These are phyloP conservation scores for Tuber microsphaerosporum DNA, from an alignment of 495 filamentous ascomycete genomes.

Conservation along the genomic window DNA sequence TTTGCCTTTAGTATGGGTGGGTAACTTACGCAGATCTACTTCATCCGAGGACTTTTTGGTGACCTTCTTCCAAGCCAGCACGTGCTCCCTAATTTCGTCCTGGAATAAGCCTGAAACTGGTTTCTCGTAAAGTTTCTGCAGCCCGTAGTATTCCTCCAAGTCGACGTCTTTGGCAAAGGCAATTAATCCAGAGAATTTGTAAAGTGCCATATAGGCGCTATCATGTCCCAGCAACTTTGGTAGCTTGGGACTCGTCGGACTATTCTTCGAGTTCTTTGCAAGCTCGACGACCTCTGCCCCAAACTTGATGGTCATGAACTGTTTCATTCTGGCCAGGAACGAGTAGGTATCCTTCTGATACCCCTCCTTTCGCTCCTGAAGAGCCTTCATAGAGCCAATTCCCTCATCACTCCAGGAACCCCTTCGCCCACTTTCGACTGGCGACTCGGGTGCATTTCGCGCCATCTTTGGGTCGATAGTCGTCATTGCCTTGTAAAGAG, in stretches of 20 bases:
- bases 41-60: constrained; percentile 78
- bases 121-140: constrained; percentile 72
- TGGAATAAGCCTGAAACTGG: constrained; percentile 69
- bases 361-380: constrained; percentile 84
- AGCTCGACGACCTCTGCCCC: constrained; percentile 56
- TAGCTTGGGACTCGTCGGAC: constrained; percentile 13
- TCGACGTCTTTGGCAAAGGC: constrained; percentile 82
- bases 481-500: constrained; percentile 84
- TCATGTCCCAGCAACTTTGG: constrained; percentile 44
- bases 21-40: constrained; percentile 52
- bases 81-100: constrained; percentile 71
- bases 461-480: constrained; percentile 80
- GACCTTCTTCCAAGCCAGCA: constrained; percentile 72
- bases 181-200: constrained; percentile 76
- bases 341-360: constrained; percentile 63
- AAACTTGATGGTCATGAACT: constrained; percentile 74
- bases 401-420: constrained; percentile 64
- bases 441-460: constrained; percentile 48
- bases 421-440: constrained; percentile 47
- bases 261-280: constrained; percentile 36
- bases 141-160: constrained; percentile 65
- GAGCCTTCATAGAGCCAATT: constrained; percentile 82
- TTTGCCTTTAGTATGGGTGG: neutral
- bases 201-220: constrained; percentile 55
- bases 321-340: constrained; percentile 70